Conservation (phyloP, 2,329 filamentous ascomycete species). For the Camptophora hylomeconis region DNA sequence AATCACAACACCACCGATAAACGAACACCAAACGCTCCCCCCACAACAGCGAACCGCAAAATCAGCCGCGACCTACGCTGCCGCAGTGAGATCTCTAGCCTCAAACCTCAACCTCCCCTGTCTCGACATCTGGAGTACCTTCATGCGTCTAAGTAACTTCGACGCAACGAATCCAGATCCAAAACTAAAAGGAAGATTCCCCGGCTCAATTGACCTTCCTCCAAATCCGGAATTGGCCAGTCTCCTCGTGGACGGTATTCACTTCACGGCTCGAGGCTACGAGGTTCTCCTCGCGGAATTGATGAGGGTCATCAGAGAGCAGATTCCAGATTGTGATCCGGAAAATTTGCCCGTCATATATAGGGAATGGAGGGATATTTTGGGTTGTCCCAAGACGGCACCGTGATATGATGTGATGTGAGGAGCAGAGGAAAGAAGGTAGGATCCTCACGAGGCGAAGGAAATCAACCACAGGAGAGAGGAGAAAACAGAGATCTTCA, state of each 20-base stretch:
- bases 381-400: too few relatives aligned
- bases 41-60: constrained; percentile 42
- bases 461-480: too few relatives aligned
- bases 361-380: constrained; percentile 33
- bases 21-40: constrained; percentile 56
- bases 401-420: constrained; percentile 4
- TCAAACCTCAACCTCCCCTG: constrained; percentile 44
- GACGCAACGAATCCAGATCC: constrained; percentile 37
- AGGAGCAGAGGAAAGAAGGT: constrained; percentile 1
- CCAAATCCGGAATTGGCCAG: constrained; percentile 9
- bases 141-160: constrained; percentile 55
- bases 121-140: constrained; percentile 65
- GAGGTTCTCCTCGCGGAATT: constrained; percentile 41
- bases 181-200: constrained; percentile 37
- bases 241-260: constrained; percentile 33
- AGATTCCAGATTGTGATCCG: constrained; percentile 43
- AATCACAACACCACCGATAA: constrained; percentile 64
- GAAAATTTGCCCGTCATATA: constrained; percentile 39
- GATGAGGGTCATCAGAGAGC: constrained; percentile 35
- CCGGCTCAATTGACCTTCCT: constrained; percentile 1
- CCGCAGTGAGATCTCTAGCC: constrained; percentile 52
- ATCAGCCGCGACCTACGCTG: constrained; percentile 49
- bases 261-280: constrained; percentile 45
- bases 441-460: too few relatives aligned
- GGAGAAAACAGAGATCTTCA: too few relatives aligned